Evolutionary conservation across 139 green algal species (phyloP).

Genomic region (Chlamydomonas schloesseri): DNA sequence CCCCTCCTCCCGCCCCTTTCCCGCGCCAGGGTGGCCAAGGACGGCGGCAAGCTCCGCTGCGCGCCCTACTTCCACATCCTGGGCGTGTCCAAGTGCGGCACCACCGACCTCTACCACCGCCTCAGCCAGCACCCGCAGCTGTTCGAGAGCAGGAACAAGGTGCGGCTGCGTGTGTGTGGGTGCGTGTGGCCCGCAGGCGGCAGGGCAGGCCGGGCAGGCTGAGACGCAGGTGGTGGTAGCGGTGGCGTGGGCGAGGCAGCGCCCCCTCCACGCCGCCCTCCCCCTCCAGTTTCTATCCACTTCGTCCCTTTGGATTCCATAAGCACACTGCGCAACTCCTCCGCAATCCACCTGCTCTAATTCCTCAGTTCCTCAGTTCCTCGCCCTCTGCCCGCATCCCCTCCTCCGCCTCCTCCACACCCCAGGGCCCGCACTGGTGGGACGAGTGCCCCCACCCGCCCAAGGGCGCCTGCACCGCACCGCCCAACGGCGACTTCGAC

Average conservation of each 20-base stretch:
- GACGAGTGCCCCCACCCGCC: constrained; percentile 68
- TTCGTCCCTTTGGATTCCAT: no score
- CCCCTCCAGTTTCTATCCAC: no score
- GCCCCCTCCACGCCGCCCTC: no score
- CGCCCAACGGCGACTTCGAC: constrained; percentile 64
- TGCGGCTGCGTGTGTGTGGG: not conserved
- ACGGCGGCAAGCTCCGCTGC: constrained; percentile 50
- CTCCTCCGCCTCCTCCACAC: no score
- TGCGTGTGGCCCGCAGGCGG: no score
- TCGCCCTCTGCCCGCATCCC: not conserved
- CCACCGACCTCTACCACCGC: constrained; percentile 74
- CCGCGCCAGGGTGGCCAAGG: not conserved
- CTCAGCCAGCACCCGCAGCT: constrained; percentile 67
- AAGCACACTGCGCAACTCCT: no score
- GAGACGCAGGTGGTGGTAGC: no score
- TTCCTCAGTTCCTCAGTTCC: no score
- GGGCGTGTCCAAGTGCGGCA: constrained; percentile 75
- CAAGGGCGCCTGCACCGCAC: constrained; percentile 58
- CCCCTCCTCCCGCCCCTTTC: not conserved
- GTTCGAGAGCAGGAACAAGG: constrained; percentile 64
- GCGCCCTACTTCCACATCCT: constrained; percentile 75
- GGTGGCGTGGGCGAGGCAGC: no score
- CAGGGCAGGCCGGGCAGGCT: no score
- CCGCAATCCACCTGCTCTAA: no score
- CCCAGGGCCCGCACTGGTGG: constrained; percentile 71